Evolutionary conservation across 306 rosid species (phyloP), one percentile per base, ranked within the genome.

Genomic region (Leucaena leucocephala): DNA sequence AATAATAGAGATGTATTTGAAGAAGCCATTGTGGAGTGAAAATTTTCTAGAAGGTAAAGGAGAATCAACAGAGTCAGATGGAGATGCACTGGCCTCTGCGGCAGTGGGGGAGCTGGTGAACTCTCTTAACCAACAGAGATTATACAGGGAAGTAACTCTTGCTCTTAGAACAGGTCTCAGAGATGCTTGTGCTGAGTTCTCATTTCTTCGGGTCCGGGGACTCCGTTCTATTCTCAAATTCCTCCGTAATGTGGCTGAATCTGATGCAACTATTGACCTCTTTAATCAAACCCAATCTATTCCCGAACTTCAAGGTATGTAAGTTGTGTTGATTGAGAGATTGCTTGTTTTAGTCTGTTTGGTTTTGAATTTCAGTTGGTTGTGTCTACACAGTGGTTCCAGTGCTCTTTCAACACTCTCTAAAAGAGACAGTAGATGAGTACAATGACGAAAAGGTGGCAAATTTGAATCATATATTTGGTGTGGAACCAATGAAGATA

Each of bases 151-250:
- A 83, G 91, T 94, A 21, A 94, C 97, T 1, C 91, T 92, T 8
- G 90, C 95, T 3, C 97, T 94, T 50, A 86, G 93, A 12, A 87
- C 86, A 2, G 94, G 98, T 3, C 93, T 94, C 27, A 84, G 92
- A 38, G 95, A 94, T 34, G 97, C 93, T 4, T 80, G 90, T 16
- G 97, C 98, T 3, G 95, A 91, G 79, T 94, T 92, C 89, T 92
- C 97, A 0, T 92, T 94, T 63, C 95, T 94, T 78, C 98, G 97
- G 22, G 81, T 91, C 35, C 92, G 97, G 35, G 97, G 97, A 57
- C 97, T 92, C 71, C 91, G 91, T 42, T 82, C 87, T 9, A 87
- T 94, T 77, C 97, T 92, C 90, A 91, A 95, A 63, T 95, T 91
- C 81, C 96, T 95, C 55, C 89, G 90, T 54, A 89, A 92, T 16